Base-by-base conservation (phyloP, 331 rosid species). In the Pyracantha coccinea region DNA sequence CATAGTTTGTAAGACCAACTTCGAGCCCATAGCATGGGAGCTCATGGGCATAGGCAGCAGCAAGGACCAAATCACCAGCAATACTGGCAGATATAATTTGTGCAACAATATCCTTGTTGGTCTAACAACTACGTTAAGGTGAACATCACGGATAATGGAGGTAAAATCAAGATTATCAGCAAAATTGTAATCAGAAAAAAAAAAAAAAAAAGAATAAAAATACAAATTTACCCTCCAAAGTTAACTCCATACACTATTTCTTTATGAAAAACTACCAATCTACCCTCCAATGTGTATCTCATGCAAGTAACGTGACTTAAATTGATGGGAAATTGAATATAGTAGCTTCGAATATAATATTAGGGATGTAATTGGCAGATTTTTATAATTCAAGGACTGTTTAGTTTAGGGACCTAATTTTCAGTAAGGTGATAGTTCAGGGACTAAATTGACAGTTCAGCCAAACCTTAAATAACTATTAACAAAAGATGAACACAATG, bases 1-100 rank as follows among this genome's bases (percentile, higher is more conserved):
- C 96, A 81, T 94, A 94, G 81, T 94, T 94, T 6, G 97, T 88
- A 52, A 90, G 93, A 23, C 97, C 99, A 16, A 90, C 96, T 80
- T 88, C 77, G 8, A 91, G 89, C 11, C 99, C 97, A 77, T 76
- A 91, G 21, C 1, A 71, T 1, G 97, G 95, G 15, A 91, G 83
- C 79, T 94, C 99, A 54, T 88, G 92, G 0, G 93, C 28, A 78
- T 91, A 94, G 1, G 97, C 96, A 2, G 96, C 88, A 65, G 97
- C 95, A 24, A 94, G 88, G 27, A 94, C 88, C 69, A 81, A 61
- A 66, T 93, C 98, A n/a, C 98, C 98, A 69, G 96, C 86, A 80
- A 89, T 93, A 78, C 91, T 88, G 35, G 97, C 96, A 11, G 94
- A 93, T 20, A 73, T n/a, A 1, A 93, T 83, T 75, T 93, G 98